These are phyloP conservation scores for Discostella pseudostelligera DNA, from an alignment of 108 stramenopile species.

Conservation along the genomic window DNA sequence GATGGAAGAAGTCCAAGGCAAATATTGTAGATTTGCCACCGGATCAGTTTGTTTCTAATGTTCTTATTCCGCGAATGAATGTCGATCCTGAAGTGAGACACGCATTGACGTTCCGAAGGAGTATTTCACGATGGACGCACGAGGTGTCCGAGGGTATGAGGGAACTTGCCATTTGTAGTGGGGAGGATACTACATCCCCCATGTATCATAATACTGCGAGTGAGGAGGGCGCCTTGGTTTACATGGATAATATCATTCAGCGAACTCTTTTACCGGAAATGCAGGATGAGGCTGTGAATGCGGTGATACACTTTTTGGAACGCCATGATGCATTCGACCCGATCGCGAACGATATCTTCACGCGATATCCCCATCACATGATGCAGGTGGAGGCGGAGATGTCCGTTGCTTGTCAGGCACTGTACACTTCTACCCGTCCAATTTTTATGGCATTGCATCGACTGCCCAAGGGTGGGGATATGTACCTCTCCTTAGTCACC, in stretches of 20 bases:
- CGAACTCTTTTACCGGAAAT: slow-evolving; percentile 76
- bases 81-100: slow-evolving; percentile 77
- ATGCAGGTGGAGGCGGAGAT: slow-evolving; percentile 83
- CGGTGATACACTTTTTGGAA: slow-evolving; percentile 77
- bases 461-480: slow-evolving; percentile 79
- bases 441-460: slow-evolving; percentile 84
- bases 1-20: slow-evolving; percentile 36
- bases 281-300: slow-evolving; percentile 85
- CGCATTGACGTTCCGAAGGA: slow-evolving; percentile 74
- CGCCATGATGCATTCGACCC: slow-evolving; percentile 84
- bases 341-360: slow-evolving; percentile 63
- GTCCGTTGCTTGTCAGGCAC: slow-evolving; percentile 76
- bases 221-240: slow-evolving; percentile 69
- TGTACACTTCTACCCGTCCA: slow-evolving; percentile 75
- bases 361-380: slow-evolving; percentile 58
- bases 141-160: slow-evolving; percentile 55
- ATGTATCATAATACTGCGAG: slow-evolving; percentile 35
- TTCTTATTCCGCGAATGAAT: slow-evolving; percentile 71
- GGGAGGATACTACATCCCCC: slow-evolving; percentile 69
- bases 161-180: slow-evolving; percentile 63
- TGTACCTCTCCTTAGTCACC: slow-evolving; percentile 81
- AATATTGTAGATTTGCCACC: slow-evolving; percentile 63
- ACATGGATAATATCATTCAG: slow-evolving; percentile 80
- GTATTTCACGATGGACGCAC: slow-evolving; percentile 67
- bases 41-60: slow-evolving; percentile 62